Evolutionary conservation across 106 monocot species (phyloP).

Genomic region (Apostasia ramifera): DNA sequence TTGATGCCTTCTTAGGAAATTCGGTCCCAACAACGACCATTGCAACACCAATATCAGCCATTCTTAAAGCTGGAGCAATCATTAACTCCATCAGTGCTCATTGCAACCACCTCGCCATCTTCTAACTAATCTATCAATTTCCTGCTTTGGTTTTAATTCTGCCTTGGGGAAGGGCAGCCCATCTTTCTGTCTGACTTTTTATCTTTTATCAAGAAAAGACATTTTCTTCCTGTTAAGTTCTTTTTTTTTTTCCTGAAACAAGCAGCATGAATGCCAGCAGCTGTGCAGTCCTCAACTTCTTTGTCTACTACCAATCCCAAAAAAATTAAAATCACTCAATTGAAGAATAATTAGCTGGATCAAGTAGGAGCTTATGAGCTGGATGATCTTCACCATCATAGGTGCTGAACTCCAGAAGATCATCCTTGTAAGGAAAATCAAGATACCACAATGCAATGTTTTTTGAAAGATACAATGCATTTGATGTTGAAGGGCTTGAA

Average conservation of each 20-base stretch:
- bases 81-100: constrained; percentile 96
- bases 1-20: constrained; percentile 58
- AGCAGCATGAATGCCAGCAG: constrained; percentile 79
- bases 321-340: constrained; percentile 78
- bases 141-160: constrained; percentile 85
- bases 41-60: constrained; percentile 92
- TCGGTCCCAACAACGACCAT: constrained; percentile 94
- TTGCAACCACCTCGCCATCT: constrained; percentile 93
- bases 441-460: constrained; percentile 35
- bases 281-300: constrained; percentile 82
- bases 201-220: constrained; percentile 46
- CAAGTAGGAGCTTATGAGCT: constrained; percentile 71
- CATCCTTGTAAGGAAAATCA: constrained; percentile 82
- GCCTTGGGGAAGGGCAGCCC: constrained; percentile 84
- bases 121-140: constrained; percentile 81
- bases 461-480: constrained; percentile 22
- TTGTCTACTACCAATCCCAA: constrained; percentile 75
- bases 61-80: constrained; percentile 87
- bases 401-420: constrained; percentile 55
- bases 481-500: constrained; percentile 45
- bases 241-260: constrained; percentile 93
- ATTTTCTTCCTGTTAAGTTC: constrained; percentile 77
- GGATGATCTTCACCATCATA: constrained; percentile 83
- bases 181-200: constrained; percentile 35
- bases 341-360: constrained; percentile 65